These are phyloP conservation scores for Talaromyces thailandensis DNA, from an alignment of 495 filamentous ascomycete genomes.

Conservation along the genomic window DNA sequence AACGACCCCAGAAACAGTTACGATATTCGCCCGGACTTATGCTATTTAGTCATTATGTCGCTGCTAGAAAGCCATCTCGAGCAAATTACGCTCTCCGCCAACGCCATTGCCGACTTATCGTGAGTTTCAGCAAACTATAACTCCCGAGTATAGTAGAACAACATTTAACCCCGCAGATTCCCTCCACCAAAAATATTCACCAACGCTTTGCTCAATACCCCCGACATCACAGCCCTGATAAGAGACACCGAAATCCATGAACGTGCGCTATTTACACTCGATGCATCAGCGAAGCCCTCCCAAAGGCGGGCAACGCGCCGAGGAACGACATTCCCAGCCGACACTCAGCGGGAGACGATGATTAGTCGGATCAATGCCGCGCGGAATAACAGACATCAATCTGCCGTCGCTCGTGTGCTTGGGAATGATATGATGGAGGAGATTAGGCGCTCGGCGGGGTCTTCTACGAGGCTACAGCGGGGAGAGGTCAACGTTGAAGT, in stretches of 20 bases:
- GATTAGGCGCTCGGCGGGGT: constrained; percentile 52
- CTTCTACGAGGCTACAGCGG: constrained; percentile 29
- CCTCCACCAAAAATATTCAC: constrained; percentile 91
- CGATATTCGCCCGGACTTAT: constrained; percentile 6
- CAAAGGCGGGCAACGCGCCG: constrained; percentile 34
- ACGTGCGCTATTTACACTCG: constrained; percentile 87
- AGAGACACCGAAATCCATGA: constrained; percentile 94
- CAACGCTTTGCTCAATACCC: constrained; percentile 76
- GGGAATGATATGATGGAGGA: constrained; percentile 80
- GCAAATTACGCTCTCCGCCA: constrained; percentile 77
- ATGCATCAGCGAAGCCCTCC: constrained; percentile 45
- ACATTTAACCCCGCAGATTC: constrained; percentile 46
- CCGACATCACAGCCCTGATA: constrained; percentile 90
- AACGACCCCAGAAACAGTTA: background rate
- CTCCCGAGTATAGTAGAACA: background rate
- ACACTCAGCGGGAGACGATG: constrained; percentile 34
- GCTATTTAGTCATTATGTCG: constrained; percentile 44
- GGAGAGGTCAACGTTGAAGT: constrained; percentile 82
- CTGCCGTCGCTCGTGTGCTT: constrained; percentile 82
- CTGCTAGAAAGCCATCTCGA: constrained; percentile 79
- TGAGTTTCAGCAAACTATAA: constrained; percentile 30
- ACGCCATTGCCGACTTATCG: constrained; percentile 78
- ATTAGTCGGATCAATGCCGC: constrained; percentile 42
- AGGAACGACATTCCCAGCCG: constrained; percentile 34
- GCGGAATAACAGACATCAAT: constrained; percentile 58